A percentile compares a stretch with the other conserved stretches of the same genome.
These are phyloP conservation scores for Astragalus membranaceus DNA, from an alignment of 306 rosid genomes.

Conservation along the genomic window DNA sequence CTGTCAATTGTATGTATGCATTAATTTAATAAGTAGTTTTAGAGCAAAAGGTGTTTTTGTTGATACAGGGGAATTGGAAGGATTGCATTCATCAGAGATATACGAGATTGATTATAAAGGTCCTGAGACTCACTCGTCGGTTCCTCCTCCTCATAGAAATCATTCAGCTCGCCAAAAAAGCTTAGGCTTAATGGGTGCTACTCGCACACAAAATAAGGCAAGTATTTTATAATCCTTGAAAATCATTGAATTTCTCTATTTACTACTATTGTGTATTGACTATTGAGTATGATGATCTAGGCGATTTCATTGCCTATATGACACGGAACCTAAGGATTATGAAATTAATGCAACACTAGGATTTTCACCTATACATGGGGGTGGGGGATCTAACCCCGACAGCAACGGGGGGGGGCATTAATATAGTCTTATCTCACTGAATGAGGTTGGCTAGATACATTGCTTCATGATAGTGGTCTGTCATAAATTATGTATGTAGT, in stretches of 20 bases:
- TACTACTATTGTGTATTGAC: not conserved
- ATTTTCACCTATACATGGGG: too few species aligned
- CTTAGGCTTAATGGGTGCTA: not conserved
- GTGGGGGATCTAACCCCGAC: too few species aligned
- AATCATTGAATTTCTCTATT: not conserved
- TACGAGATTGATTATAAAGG: constrained; percentile 95
- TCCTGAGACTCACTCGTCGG: constrained; percentile 81
- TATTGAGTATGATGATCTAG: not conserved
- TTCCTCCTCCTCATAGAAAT: constrained; percentile 62
- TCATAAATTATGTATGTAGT: too few species aligned
- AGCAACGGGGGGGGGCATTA: too few species aligned
- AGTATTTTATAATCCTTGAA: not conserved
- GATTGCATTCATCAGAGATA: constrained; percentile 30
- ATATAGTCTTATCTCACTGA: too few species aligned
- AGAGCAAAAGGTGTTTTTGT: not conserved
- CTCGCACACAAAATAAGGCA: constrained; percentile 34
- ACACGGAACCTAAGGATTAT: not conserved
- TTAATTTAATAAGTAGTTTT: not conserved
- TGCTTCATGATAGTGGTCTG: too few species aligned
- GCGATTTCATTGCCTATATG: not conserved
- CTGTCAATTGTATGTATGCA: not conserved
- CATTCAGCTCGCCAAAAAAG: constrained; percentile 9
- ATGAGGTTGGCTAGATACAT: too few species aligned
- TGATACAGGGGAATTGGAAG: constrained; percentile 37
- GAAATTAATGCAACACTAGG: not conserved